phyloP scores from a whole-genome alignment of 768 basidiomycete species.

The Xerocomus potaroensis region DNA sequence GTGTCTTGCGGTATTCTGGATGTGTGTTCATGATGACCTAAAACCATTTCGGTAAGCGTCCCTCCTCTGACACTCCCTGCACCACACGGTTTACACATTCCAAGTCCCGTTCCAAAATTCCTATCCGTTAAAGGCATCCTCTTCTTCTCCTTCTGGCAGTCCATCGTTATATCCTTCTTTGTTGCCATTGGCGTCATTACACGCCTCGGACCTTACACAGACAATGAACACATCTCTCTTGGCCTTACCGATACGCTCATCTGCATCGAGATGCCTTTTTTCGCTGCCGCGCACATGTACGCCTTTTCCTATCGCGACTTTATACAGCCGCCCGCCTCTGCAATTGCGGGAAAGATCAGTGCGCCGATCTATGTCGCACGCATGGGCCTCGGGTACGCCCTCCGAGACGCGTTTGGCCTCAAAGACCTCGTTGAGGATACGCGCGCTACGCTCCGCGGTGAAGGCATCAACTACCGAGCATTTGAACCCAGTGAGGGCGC shows the following conservation, averaged over 20 bases:
- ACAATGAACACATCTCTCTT: slow-evolving; percentile 84
- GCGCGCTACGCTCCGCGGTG: slow-evolving; percentile 75
- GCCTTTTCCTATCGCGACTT: slow-evolving; percentile 93
- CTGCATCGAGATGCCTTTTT: slow-evolving; percentile 96
- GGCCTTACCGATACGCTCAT: slow-evolving; percentile 89
- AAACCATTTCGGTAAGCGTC: slow-evolving; percentile 74
- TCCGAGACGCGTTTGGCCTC: slow-evolving; percentile 83
- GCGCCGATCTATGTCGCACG: slow-evolving; percentile 66
- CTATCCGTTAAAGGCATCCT: slow-evolving; percentile 98
- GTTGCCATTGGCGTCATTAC: slow-evolving; percentile 77
- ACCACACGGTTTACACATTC: neutral
- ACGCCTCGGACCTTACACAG: slow-evolving; percentile 81
- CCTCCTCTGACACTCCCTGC: neutral
- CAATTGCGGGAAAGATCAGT: slow-evolving; percentile 21
- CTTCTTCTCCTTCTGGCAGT: slow-evolving; percentile 99
- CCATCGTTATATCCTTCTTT: slow-evolving; percentile 79
- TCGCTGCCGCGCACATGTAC: slow-evolving; percentile 91
- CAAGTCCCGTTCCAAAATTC: slow-evolving; percentile 91
- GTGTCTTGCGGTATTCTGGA: slow-evolving; percentile 97
- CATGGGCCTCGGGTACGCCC: slow-evolving; percentile 83
- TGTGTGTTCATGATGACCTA: slow-evolving; percentile 83
- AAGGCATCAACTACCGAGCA: slow-evolving; percentile 92
- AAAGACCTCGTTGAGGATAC: slow-evolving; percentile 87
- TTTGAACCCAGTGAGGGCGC: slow-evolving; percentile 95
- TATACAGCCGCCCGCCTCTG: slow-evolving; percentile 49